These are phyloP conservation scores for Boletus semigastroideus DNA, from an alignment of 1,284 basidiomycete species.

Conservation along the genomic window DNA sequence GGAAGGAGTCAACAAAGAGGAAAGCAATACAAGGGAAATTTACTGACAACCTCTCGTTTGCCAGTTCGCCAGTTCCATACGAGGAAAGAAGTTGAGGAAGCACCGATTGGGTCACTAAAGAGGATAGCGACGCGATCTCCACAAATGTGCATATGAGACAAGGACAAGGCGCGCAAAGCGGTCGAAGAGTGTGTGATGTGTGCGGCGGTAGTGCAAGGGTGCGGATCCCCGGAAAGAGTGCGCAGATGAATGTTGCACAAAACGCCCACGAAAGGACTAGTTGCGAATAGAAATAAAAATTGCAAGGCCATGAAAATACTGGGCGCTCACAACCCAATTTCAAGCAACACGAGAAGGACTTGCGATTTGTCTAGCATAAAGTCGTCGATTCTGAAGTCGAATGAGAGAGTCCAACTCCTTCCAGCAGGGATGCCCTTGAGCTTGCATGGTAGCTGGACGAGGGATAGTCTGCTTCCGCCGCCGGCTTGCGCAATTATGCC, in stretches of 20 bases:
- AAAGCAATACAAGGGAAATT: background rate
- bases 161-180: background rate
- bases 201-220: conserved; percentile 17
- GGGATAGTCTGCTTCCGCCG: conserved; percentile 26
- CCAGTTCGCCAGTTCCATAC: conserved; percentile 64
- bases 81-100: conserved; percentile 27
- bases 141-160: conserved; percentile 31
- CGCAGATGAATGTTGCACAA: conserved; percentile 28
- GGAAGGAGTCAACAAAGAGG: background rate
- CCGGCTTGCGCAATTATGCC: conserved; percentile 52
- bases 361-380: conserved; percentile 64
- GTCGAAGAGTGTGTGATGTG: conserved; percentile 15
- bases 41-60: conserved; percentile 37
- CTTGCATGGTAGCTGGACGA: conserved; percentile 51
- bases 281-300: background rate
- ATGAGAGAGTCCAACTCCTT: conserved; percentile 45
- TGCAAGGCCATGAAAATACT: background rate
- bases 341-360: conserved; percentile 55
- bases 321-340: conserved; percentile 24
- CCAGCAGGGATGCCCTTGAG: conserved; percentile 44
- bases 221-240: conserved; percentile 26
- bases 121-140: conserved; percentile 25
- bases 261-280: background rate
- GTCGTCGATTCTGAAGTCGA: conserved; percentile 50
- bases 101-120: conserved; percentile 9